These are phyloP conservation scores for Mycena rebaudengoi DNA, from an alignment of 768 basidiomycete genomes.

Conservation along the genomic window DNA sequence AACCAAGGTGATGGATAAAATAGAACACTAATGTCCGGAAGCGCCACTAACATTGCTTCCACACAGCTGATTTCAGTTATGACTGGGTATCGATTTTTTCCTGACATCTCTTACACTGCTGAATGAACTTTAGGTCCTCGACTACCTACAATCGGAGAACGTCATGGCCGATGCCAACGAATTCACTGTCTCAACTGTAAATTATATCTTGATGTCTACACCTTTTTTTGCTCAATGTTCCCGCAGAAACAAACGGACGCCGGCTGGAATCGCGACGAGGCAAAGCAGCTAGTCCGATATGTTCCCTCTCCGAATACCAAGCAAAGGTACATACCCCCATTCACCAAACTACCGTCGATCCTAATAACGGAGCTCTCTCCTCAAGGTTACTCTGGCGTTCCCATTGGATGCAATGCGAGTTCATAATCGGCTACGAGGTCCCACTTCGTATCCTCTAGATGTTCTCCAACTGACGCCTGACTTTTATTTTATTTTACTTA, in stretches of 20 bases:
- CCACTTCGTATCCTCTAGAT: neutral
- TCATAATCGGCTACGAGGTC: slow-evolving; percentile 26
- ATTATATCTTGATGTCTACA: too few relatives aligned
- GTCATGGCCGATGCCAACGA: slow-evolving; percentile 34
- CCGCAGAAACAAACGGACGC: slow-evolving; percentile 27
- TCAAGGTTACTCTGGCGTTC: slow-evolving; percentile 23
- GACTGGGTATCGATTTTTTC: too few relatives aligned
- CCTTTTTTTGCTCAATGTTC: too few relatives aligned
- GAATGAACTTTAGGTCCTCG: too few relatives aligned
- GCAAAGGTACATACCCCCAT: neutral
- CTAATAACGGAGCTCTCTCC: neutral
- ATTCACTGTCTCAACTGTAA: slow-evolving; percentile 32
- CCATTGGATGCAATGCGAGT: slow-evolving; percentile 28
- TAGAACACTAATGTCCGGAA: neutral
- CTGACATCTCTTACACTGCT: too few relatives aligned
- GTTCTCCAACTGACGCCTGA: neutral
- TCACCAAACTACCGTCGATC: neutral
- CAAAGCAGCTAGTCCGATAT: slow-evolving; percentile 26
- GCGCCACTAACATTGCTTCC: neutral
- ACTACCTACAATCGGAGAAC: slow-evolving; percentile 33
- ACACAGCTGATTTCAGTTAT: slow-evolving; percentile 31
- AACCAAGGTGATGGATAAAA: slow-evolving; percentile 16
- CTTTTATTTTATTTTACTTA: neutral
- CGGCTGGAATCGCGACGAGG: slow-evolving; percentile 30
- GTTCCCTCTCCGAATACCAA: slow-evolving; percentile 26